phyloP scores from a whole-genome alignment of 78 protist species.

The Speleostelium caveatum region DNA sequence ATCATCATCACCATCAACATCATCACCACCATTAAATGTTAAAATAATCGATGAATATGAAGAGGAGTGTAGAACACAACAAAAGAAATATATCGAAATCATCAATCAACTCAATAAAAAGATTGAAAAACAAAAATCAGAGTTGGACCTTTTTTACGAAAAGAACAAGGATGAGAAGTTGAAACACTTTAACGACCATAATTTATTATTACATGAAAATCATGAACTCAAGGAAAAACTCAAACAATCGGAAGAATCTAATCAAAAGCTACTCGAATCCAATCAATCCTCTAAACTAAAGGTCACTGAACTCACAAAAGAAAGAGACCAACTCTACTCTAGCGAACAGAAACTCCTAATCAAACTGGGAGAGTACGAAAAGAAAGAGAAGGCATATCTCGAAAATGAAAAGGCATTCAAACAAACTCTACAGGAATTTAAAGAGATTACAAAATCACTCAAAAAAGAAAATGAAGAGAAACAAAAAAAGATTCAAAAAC shows the following conservation, averaged over 20 bases:
- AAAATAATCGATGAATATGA: neutral
- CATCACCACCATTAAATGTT: neutral
- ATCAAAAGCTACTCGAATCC: constrained; percentile 6
- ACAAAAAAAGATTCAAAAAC: constrained; percentile 5
- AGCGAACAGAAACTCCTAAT: constrained; percentile 4
- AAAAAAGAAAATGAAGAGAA: constrained; percentile 42
- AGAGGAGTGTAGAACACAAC: too few relatives aligned
- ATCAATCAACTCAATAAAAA: neutral
- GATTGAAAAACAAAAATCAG: neutral
- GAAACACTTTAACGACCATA: neutral
- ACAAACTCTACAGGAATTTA: constrained; percentile 14
- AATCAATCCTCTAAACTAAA: neutral
- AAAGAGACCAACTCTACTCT: constrained; percentile 1
- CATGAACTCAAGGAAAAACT: neutral
- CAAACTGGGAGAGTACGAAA: constrained; percentile 23
- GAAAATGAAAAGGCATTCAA: constrained; percentile 20
- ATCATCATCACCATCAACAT: neutral
- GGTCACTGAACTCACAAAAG: constrained; percentile 27
- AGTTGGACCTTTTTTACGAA: neutral
- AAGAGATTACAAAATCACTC: neutral
- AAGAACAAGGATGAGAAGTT: constrained; percentile 23
- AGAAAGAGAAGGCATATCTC: neutral
- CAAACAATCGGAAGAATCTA: neutral
- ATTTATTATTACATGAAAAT: neutral
- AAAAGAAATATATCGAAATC: too few relatives aligned